A percentile compares a stretch with the other conserved stretches of the same genome.
Conservation (phyloP, 495 filamentous ascomycete species). For the Penicillium pancosmium region DNA sequence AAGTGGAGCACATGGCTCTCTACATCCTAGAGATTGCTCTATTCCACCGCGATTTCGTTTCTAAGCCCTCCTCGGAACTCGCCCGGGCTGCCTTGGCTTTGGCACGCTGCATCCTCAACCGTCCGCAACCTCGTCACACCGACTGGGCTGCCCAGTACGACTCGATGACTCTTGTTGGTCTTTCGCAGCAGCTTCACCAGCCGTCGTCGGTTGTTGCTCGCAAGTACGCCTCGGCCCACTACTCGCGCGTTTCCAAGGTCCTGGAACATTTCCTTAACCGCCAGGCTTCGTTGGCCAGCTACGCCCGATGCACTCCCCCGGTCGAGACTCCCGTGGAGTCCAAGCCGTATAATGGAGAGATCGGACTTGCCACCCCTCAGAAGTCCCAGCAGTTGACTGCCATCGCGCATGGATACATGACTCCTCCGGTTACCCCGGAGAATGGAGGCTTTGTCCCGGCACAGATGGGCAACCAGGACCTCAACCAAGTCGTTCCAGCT, state of each 20-base stretch:
- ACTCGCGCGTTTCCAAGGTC: slow-evolving; percentile 77
- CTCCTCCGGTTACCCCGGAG: slow-evolving; percentile 95
- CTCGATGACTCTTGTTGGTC: slow-evolving; percentile 70
- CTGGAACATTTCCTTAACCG: slow-evolving; percentile 85
- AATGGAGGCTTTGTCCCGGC: slow-evolving; percentile 58
- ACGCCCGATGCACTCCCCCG: slow-evolving; percentile 73
- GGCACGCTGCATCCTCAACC: slow-evolving; percentile 81
- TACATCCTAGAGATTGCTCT: slow-evolving; percentile 94
- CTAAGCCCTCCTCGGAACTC: slow-evolving; percentile 84
- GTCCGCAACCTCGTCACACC: slow-evolving; percentile 70
- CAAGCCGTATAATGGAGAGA: slow-evolving; percentile 53
- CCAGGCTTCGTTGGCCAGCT: slow-evolving; percentile 72
- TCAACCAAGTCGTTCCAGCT: slow-evolving; percentile 29
- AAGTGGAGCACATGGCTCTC: slow-evolving; percentile 91
- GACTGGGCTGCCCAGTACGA: slow-evolving; percentile 86
- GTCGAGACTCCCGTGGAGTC: slow-evolving; percentile 60
- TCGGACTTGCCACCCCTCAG: slow-evolving; percentile 76
- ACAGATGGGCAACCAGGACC: slow-evolving; percentile 30
- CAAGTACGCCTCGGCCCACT: slow-evolving; percentile 83
- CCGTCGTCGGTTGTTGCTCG: slow-evolving; percentile 83
- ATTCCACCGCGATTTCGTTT: slow-evolving; percentile 96
- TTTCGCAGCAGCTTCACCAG: slow-evolving; percentile 83
- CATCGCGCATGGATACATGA: slow-evolving; percentile 81
- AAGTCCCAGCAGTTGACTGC: slow-evolving; percentile 69
- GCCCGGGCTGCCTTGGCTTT: slow-evolving; percentile 84